A percentile compares a stretch with the other conserved stretches of the same genome.
These are phyloP conservation scores for Phytophthora palmivora DNA, from an alignment of 352 stramenopile genomes.

Conservation along the genomic window DNA sequence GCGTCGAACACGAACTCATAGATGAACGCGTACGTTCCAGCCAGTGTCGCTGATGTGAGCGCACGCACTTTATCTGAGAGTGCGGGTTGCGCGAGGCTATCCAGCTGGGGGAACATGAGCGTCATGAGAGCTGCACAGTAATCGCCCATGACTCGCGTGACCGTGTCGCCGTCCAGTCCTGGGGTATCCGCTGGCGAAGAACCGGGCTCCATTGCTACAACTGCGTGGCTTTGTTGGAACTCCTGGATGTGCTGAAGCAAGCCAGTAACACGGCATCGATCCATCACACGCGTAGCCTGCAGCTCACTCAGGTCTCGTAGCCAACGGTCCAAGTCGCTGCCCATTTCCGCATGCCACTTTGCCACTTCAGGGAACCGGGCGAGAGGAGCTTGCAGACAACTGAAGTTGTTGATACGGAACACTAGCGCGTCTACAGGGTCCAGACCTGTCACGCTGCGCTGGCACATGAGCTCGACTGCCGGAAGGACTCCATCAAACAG, in stretches of 20 bases:
- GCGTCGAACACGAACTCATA: constrained; percentile 67
- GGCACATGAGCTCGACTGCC: constrained; percentile 59
- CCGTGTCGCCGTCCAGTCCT: constrained; percentile 53
- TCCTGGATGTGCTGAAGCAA: constrained; percentile 51
- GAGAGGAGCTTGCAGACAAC: constrained; percentile 59
- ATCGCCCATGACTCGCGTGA: constrained; percentile 61
- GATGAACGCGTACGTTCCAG: constrained; percentile 54
- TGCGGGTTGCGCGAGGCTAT: constrained; percentile 57
- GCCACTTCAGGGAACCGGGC: constrained; percentile 51
- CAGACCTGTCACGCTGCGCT: constrained; percentile 44
- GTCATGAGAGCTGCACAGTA: constrained; percentile 58
- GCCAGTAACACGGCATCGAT: constrained; percentile 47
- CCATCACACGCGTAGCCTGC: constrained; percentile 51
- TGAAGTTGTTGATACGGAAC: constrained; percentile 81
- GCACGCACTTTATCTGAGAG: constrained; percentile 52
- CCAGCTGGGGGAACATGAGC: constrained; percentile 60
- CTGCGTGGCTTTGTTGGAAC: constrained; percentile 41
- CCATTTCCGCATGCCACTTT: constrained; percentile 45
- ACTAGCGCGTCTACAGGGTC: constrained; percentile 62
- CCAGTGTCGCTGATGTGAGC: constrained; percentile 47
- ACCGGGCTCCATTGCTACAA: constrained; percentile 3
- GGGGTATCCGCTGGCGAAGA: constrained; percentile 19
- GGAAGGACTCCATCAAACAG: constrained; percentile 62
- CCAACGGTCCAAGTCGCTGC: constrained; percentile 43
- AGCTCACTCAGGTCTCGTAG: constrained; percentile 54